phyloP scores from a whole-genome alignment of 2,329 filamentous ascomycete genomes.

The Cryphonectria naterciae region DNA sequence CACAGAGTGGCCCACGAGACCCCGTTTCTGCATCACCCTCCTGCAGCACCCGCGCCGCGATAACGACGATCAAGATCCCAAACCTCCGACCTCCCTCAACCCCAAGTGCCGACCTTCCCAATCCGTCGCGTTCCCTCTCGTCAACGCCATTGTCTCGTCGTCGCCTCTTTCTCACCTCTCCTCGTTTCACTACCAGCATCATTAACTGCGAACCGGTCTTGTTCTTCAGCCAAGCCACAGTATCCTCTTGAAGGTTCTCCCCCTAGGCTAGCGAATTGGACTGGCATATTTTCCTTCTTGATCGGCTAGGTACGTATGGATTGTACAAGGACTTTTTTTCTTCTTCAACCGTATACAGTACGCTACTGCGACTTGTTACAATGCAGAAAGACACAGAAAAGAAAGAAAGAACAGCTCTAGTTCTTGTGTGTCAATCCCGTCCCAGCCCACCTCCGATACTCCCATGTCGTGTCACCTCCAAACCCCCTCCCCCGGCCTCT shows the following conservation, averaged over 20 bases:
- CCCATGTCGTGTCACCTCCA: conserved; percentile 11
- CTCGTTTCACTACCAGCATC: neutral
- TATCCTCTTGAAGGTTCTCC: neutral
- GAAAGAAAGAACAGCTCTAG: neutral
- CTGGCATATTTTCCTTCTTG: neutral
- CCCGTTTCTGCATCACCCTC: neutral
- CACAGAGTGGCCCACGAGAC: conserved; percentile 9
- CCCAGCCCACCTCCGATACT: neutral
- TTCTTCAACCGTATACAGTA: neutral
- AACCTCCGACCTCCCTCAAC: conserved; percentile 2
- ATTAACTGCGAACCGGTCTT: neutral
- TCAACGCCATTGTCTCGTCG: neutral
- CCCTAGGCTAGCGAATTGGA: neutral
- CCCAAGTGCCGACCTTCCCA: conserved; percentile 12
- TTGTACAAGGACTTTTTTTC: conserved; percentile 1
- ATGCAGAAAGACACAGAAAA: neutral
- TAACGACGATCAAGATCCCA: conserved; percentile 1
- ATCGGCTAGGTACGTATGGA: conserved; percentile 15
- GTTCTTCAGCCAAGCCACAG: neutral
- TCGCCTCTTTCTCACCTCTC: neutral
- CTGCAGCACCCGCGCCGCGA: neutral
- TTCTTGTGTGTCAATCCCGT: conserved; percentile 2
- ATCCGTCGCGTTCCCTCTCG: neutral
- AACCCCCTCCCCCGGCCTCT: neutral
- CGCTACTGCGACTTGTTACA: conserved; percentile 2